Evolutionary conservation across 2,329 filamentous ascomycete genomes (phyloP), one percentile per base, ranked within the genome.

Genomic region (Pseudogymnoascus sp.): DNA sequence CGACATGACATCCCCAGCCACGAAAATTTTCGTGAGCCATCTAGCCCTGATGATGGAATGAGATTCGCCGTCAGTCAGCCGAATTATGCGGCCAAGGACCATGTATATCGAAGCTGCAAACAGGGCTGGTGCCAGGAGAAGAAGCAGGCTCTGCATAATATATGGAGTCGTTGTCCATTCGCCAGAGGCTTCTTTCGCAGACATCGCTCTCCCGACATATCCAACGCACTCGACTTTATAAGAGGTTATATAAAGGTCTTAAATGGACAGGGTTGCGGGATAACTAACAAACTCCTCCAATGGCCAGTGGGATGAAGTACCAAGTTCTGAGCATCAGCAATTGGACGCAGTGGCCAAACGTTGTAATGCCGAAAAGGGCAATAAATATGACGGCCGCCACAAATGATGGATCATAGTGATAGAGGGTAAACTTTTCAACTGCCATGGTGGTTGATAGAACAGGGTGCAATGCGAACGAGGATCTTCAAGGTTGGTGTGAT

Each of bases 201-300:
- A 59, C 14, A 59, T 26, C 10, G 50, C 50, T 24, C 50, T 19
- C 22, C 50, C 50, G 24, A 59, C 50, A 59, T 59, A 59, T 8
- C 50, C 50, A 3, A 59, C 16, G 22, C 19, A n/a, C 24, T 59
- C 50, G 19, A 59, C 50, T 59, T 31, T 31, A 31, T 8, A 31
- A 31, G 28, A 31, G 28, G 28, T 31, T 31, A 31, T 31, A 2
- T 31, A 31, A 31, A 31, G 28, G 2, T 31, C 28, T 31, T 31
- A 31, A 31, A 31, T 31, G 28, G 28, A 6, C 28, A 31, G 3
- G 28, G 7, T 31, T 31, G 28, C 28, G 7, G 28, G 60, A 31
- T 31, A 31, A 71, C 74, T 69, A 73, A 82, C 80, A 81, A n/a
- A 78, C 62, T 19, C 79, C 78, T n/a, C 81, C 81, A n/a, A 84